Evolutionary conservation across 352 stramenopile species (phyloP).

Genomic region (Phytopythium kandeliae): DNA sequence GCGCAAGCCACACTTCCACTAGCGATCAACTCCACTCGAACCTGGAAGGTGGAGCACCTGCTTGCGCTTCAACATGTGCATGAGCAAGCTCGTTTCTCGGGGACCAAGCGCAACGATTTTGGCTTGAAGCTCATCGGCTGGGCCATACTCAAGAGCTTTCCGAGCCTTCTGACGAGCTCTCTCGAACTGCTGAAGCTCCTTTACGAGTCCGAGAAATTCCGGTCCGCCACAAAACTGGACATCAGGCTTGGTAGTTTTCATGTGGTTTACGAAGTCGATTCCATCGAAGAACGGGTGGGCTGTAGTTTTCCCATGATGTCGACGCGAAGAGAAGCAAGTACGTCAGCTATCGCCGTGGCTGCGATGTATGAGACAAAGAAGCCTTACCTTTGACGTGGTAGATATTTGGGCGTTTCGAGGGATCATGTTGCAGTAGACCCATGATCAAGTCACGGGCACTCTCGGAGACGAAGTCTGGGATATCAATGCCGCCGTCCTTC

Average conservation of each 20-base stretch:
- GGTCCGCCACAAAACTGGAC: constrained; percentile 32
- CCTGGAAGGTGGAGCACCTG: constrained; percentile 61
- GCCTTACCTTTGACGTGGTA: constrained; percentile 53
- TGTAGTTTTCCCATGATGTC: constrained; percentile 10
- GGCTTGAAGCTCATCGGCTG: constrained; percentile 26
- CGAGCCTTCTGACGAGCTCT: constrained; percentile 15
- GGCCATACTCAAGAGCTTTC: constrained; percentile 17
- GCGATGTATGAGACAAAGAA: background rate
- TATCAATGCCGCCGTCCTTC: constrained; percentile 45
- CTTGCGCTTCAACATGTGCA: constrained; percentile 79
- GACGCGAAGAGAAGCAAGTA: background rate
- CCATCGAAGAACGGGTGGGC: constrained; percentile 69
- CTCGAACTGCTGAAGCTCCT: constrained; percentile 33
- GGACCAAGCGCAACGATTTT: constrained; percentile 29
- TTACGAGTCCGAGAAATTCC: constrained; percentile 38
- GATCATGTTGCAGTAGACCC: constrained; percentile 44
- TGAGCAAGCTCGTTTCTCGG: constrained; percentile 37
- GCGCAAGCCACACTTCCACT: background rate
- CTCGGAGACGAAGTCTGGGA: constrained; percentile 61
- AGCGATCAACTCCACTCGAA: constrained; percentile 4
- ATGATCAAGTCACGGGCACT: constrained; percentile 58
- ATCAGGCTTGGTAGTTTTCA: constrained; percentile 24
- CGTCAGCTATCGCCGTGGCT: background rate
- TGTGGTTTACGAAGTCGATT: constrained; percentile 65
- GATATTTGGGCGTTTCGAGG: constrained; percentile 32